Evolutionary conservation across 352 stramenopile genomes (phyloP).

Genomic region (Phytophthora sojae): DNA sequence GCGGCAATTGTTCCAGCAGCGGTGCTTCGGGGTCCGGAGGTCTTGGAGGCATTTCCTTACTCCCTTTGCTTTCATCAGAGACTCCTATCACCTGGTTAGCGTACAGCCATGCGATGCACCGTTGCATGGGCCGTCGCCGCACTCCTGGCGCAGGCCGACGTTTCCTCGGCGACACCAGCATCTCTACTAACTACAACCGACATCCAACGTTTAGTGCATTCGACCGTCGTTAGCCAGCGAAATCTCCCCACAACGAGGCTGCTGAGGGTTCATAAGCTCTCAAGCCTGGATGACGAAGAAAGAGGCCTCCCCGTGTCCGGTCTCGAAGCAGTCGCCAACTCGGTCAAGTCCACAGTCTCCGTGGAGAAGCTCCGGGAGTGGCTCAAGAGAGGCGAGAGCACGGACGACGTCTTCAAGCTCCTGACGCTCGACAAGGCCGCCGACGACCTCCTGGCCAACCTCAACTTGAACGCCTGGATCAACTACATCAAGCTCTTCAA

Average conservation of each 20-base stretch:
- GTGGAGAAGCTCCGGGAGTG: constrained; percentile 7
- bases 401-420: constrained; percentile 6
- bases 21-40: too few relatives aligned
- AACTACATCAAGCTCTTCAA: constrained; percentile 27
- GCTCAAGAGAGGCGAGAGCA: constrained; percentile 11
- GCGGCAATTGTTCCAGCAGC: too few relatives aligned
- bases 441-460: constrained; percentile 2
- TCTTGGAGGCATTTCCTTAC: too few relatives aligned
- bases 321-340: not conserved
- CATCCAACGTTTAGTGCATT: not conserved
- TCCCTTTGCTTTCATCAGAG: too few relatives aligned
- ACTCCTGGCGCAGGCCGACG: too few relatives aligned
- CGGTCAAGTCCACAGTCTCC: constrained; percentile 11
- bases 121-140: too few relatives aligned
- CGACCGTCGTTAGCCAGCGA: not conserved
- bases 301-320: not conserved
- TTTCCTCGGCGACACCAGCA: too few relatives aligned
- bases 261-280: not conserved
- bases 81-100: too few relatives aligned
- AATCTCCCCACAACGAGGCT: not conserved
- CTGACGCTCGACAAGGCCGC: constrained; percentile 15
- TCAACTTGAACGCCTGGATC: constrained; percentile 12
- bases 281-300: constrained; percentile 7
- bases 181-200: too few relatives aligned
- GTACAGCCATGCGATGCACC: too few relatives aligned